A percentile compares a stretch with the other conserved stretches of the same genome.
Conservation (phyloP, 192 early-diverging fungal genomes). For the Coemansia sp. region DNA sequence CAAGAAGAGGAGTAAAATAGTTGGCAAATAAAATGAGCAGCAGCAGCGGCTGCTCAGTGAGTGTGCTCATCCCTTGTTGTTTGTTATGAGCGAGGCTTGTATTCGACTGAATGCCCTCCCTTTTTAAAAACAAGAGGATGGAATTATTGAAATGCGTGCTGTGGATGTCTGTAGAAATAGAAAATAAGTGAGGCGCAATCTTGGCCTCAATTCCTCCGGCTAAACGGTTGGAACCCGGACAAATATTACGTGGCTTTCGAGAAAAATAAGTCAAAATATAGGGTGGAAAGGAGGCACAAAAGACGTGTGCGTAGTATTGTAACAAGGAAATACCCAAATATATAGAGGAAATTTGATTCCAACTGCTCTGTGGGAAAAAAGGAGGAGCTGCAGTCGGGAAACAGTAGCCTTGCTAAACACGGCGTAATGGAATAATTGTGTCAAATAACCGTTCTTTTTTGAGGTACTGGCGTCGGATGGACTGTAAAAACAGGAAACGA, state of each 20-base stretch:
- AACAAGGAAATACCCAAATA: too few relatives aligned
- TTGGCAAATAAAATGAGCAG: neutral
- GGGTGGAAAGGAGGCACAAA: too few relatives aligned
- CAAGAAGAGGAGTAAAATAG: neutral
- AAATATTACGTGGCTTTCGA: too few relatives aligned
- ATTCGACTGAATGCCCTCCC: neutral
- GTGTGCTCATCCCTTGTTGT: neutral
- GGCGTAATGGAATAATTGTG: too few relatives aligned
- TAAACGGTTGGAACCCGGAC: too few relatives aligned
- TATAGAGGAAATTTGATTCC: too few relatives aligned
- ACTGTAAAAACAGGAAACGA: neutral
- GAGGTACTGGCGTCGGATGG: neutral
- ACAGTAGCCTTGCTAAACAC: neutral
- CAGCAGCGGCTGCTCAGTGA: neutral
- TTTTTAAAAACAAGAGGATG: neutral
- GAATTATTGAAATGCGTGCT: neutral
- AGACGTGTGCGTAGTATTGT: too few relatives aligned
- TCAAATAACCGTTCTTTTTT: too few relatives aligned
- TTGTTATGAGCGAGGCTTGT: neutral
- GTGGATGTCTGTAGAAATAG: neutral
- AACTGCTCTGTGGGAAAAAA: too few relatives aligned
- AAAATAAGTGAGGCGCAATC: too few relatives aligned
- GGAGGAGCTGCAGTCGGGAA: neutral
- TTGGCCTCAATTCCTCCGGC: too few relatives aligned
- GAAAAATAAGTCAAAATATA: too few relatives aligned